phyloP scores from a whole-genome alignment of 768 basidiomycete genomes.

The Lactarius indigo region DNA sequence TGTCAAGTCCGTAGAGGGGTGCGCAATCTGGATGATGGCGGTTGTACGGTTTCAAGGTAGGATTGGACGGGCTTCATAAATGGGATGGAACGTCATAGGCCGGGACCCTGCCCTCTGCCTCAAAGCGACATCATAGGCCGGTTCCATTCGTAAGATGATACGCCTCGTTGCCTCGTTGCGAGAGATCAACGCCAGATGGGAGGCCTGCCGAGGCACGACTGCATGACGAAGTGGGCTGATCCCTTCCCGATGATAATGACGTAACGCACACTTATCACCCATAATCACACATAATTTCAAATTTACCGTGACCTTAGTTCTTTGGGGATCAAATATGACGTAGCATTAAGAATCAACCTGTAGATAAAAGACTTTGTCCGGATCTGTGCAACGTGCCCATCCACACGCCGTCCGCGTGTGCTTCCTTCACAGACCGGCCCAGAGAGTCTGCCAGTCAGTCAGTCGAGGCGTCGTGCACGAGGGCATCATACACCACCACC shows the following conservation, averaged over 20 bases:
- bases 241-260: constrained; percentile 8
- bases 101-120: constrained; percentile 22
- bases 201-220: not conserved
- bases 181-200: not conserved
- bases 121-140: constrained; percentile 19
- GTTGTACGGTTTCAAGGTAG: too few species aligned
- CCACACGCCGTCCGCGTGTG: not conserved
- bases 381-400: not conserved
- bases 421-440: constrained; percentile 9
- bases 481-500: not conserved
- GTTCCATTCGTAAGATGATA: not conserved
- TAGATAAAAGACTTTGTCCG: constrained; percentile 10
- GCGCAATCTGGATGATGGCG: constrained; percentile 15
- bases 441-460: not conserved
- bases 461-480: not conserved
- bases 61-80: constrained; percentile 13
- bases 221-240: not conserved
- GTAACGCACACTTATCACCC: constrained; percentile 3
- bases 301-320: constrained; percentile 2
- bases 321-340: constrained; percentile 5
- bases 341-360: constrained; percentile 3
- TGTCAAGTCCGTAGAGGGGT: not conserved
- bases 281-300: constrained; percentile 10
- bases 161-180: constrained; percentile 16
- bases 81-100: constrained; percentile 17